Base-by-base conservation (phyloP, 805 yeast species). In the Wickerhamomyces kurtzmanii region DNA sequence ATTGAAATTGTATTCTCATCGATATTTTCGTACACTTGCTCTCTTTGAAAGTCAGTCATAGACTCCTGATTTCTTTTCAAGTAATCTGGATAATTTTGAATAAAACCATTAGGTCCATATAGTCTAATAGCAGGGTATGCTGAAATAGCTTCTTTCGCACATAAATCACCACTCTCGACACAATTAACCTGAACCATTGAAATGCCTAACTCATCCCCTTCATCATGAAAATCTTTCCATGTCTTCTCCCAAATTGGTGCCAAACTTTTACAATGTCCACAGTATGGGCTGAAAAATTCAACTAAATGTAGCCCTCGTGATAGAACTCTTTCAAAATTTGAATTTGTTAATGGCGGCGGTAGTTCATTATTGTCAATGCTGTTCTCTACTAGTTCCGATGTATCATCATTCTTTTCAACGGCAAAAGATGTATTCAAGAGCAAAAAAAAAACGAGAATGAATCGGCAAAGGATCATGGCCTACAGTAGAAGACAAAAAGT, bases 221-320 rank as follows among this genome's bases (percentile, higher is more conserved):
- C 75, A 8, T 53, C 48, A 20, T 62, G 51, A 40, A 71, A 67
- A 4, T 52, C 49, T 15, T 58, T 42, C 55, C 72, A 82, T 1
- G 89, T 68, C 31, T 66, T 60, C 33, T 73, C 68, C 96, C 97
- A 91, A 6, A 57, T 64, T 2, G 98, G 97, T 3, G 83, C 91
- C 29, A 91, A 56, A 6, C 57, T 62, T 36, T 59, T 67, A 56
- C 98, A 91, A 53, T 89, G 97, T 6, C 59, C 50, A 50, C 98
- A 91, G 44, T 77, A 77, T 0, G 98, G 98, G 18, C 95, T 84
- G 49, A 56, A 91, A 54, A 85, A 87, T 55, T 89, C 96, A 19
- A 89, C 76, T 45, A 89, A 65, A 43, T 86, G 78, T 13, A 75
- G 55, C 3, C 79, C 79, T 8, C 62, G 53, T 12, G 59, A 46